Base-by-base conservation (phyloP, 2,329 filamentous ascomycete species). In the Ilyonectria destructans region DNA sequence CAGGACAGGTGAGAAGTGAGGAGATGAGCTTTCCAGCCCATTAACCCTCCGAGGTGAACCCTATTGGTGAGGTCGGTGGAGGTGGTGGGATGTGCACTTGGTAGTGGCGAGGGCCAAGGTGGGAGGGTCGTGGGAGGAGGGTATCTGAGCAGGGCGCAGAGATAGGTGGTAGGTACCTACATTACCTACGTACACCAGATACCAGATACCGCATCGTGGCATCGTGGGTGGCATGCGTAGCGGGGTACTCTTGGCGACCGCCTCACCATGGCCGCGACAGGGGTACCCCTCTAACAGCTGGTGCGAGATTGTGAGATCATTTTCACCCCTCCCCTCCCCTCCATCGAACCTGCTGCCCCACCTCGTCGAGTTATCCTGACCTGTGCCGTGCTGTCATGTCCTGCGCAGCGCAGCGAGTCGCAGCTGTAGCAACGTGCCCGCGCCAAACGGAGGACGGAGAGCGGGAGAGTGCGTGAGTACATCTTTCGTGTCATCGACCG, bases 401-500 rank as follows among this genome's bases (percentile, higher is more conserved):
- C 51, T 61, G 40, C 40, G 45, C 46, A 55, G 49, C 35, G 49
- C 37, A 43, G 48, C 37, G 37, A 40, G 37, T 40, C 6, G 37
- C 37, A 40, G 37, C 37, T 40, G 12, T 33, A 62, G 51, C 48
- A 62, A 55, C 59, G 48, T 62, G 48, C 48, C 49, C 46, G 58
- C 35, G 54, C 54, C 54, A 57, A 57, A 57, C 35, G 35, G 54
- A 57, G 54, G 43, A 26, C 40, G 55, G 55, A 58, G 17, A 6
- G 45, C 31, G 62, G 62, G 58, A 49, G 57, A 61, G 51, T 58
- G 62, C 31, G 62, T 70, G 72, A 64, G 63, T 37, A 64, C 71
- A 71, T 60, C 61, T 71, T 69, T 72, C 71, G 68, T 74, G 71
- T 74, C 58, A 61, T 61, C 68, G 55, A 56, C 62, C 55, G 62